phyloP scores from a whole-genome alignment of 2,329 filamentous ascomycete species.

The Epichloe sp. region DNA sequence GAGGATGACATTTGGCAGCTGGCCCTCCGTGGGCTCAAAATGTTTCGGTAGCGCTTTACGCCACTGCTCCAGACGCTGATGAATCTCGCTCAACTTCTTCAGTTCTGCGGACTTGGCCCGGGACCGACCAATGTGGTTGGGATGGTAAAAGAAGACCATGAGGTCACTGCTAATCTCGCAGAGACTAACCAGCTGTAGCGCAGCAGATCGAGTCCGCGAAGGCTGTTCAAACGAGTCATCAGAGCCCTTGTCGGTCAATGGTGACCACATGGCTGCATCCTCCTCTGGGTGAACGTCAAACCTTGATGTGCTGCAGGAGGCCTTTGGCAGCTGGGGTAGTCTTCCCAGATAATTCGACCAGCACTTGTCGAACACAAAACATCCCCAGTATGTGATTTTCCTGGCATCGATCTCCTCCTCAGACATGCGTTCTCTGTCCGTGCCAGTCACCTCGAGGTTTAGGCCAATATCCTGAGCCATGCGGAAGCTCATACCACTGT shows the following conservation, averaged over 20 bases:
- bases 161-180: constrained; percentile 93
- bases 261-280: constrained; percentile 74
- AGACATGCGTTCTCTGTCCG: constrained; percentile 48
- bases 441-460: constrained; percentile 65
- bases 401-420: constrained; percentile 82
- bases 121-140: constrained; percentile 47
- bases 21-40: constrained; percentile 78
- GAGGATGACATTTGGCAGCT: constrained; percentile 66
- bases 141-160: constrained; percentile 76
- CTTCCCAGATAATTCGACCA: constrained; percentile 97
- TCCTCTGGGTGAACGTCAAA: constrained; percentile 85
- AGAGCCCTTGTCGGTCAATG: constrained; percentile 75
- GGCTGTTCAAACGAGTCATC: constrained; percentile 63
- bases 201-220: constrained; percentile 68
- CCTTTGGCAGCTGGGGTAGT: constrained; percentile 70
- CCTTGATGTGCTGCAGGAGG: constrained; percentile 72
- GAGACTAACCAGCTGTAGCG: constrained; percentile 67
- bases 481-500: constrained; percentile 94
- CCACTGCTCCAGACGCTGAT: constrained; percentile 84
- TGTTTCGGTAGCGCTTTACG: constrained; percentile 71
- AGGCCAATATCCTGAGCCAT: constrained; percentile 93
- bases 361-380: constrained; percentile 96
- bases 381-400: constrained; percentile 92
- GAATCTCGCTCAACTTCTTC: constrained; percentile 85
- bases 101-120: constrained; percentile 71